A percentile compares a stretch with the other conserved stretches of the same genome.
Conservation (phyloP, 1,284 basidiomycete species). For the Ceratobasidium sp. region DNA sequence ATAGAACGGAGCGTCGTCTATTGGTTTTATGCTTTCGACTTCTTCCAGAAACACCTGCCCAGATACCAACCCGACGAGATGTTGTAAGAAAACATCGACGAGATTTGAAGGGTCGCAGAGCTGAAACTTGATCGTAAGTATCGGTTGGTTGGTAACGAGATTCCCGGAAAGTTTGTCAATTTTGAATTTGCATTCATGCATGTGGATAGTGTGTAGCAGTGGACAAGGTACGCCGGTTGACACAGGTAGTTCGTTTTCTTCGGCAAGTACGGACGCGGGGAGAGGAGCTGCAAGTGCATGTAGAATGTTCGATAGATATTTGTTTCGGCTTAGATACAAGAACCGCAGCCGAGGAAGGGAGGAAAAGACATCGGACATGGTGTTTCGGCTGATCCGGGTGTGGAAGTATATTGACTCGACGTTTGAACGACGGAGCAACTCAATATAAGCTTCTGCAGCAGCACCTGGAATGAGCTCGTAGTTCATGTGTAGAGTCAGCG, state of each 20-base stretch:
- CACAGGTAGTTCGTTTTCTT: neutral
- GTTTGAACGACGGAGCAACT: neutral
- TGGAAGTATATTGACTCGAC: conserved; percentile 15
- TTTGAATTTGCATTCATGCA: conserved; percentile 15
- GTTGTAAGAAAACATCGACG: neutral
- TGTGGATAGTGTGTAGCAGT: neutral
- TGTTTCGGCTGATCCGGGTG: conserved; percentile 8
- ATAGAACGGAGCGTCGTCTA: neutral
- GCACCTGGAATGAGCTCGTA: neutral
- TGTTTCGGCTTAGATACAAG: conserved; percentile 1
- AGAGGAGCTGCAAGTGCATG: neutral
- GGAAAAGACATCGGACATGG: neutral
- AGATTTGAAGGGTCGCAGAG: neutral
- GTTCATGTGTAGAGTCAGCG: conserved; percentile 12
- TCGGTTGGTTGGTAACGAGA: neutral
- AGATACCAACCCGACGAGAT: neutral
- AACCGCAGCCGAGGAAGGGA: neutral
- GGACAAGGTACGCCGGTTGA: neutral
- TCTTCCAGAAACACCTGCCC: neutral
- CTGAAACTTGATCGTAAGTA: conserved; percentile 9
- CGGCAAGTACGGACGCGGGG: neutral
- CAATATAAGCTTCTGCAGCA: conserved; percentile 6
- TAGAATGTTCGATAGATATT: neutral
- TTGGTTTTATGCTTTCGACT: neutral
- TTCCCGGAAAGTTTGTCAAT: no score